Conservation (phyloP, 495 filamentous ascomycete species). For the Neurospora sp. region DNA sequence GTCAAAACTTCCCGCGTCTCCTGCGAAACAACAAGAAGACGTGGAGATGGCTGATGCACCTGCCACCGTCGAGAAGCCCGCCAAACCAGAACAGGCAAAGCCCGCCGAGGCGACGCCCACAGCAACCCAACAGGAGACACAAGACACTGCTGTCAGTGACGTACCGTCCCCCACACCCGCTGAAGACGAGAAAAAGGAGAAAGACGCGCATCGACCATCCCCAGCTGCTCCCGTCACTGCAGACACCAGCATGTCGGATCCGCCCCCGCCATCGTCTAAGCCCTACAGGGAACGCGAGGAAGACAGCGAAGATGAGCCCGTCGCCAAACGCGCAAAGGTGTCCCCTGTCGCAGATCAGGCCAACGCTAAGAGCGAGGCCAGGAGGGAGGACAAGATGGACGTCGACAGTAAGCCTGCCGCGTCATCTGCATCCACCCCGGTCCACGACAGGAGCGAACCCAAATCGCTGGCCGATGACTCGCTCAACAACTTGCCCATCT, state of each 20-base stretch:
- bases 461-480: constrained; percentile 16
- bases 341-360: constrained; percentile 18
- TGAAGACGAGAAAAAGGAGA: constrained; percentile 8
- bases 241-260: constrained; percentile 30
- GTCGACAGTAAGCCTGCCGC: constrained; percentile 5
- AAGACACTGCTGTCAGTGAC: constrained; percentile 20
- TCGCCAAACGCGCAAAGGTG: constrained; percentile 62
- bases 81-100: background rate
- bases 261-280: constrained; percentile 33
- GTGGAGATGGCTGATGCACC: constrained; percentile 22
- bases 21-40: constrained; percentile 5
- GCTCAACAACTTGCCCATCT: constrained; percentile 27
- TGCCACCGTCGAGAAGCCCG: background rate
- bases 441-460: background rate
- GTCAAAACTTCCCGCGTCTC: background rate
- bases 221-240: constrained; percentile 11
- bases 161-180: constrained; percentile 13
- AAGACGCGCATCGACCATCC: constrained; percentile 7
- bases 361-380: constrained; percentile 10
- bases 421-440: background rate
- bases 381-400: constrained; percentile 11
- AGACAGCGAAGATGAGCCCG: constrained; percentile 60
- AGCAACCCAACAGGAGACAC: constrained; percentile 11
- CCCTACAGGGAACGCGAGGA: constrained; percentile 62
- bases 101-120: background rate